Base-by-base conservation (phyloP, 768 basidiomycete species). In the Russula earlei region DNA sequence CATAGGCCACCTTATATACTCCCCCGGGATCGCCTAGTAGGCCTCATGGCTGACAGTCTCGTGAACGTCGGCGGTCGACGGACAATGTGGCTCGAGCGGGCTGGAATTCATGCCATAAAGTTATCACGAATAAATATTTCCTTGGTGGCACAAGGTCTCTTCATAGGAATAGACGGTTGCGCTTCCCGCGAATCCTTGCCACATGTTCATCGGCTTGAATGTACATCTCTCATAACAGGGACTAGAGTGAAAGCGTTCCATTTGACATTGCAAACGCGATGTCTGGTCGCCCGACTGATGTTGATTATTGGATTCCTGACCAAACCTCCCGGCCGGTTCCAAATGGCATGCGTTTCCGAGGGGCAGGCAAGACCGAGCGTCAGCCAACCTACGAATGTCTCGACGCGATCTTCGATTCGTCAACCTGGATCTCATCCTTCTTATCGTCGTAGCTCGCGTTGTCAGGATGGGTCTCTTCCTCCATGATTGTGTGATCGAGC, bases 401-500 rank as follows among this genome's bases (percentile, higher is more conserved):
- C n/a, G n/a, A 55, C 19, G 50, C 50, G 14, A 40, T 27, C 20
- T 36, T 44, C 17, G 24, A 0, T 10, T 43, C 12, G 11, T 53
- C 51, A 14, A 49, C 34, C 20, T 7, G 41, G 12, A 1, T 22
- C 14, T 2, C n/a, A 36, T 25, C 52, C 34, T 49, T 53, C 52
- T 54, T 58, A 2, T 33, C 38, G 6, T 45, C 42, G 22, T 17
- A 22, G 10, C 42, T 44, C 8, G 38, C 19, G 19, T 59, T 34
- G 20, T 51, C 54, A 3, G 37, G 22, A 36, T 14, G 15, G 14
- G 36, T 12, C 2, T 49, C 51, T 14, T 48, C 37, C n/a, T 52
- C 49, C 17, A 57, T 33, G 3, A 62, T 55, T 2, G 44, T 46
- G 9, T 36, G 59, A 27, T 62, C 62, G 11, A 62, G 59, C 49